These are phyloP conservation scores for Candida pseudofarinosa DNA, from an alignment of 805 yeast species.

Conservation along the genomic window DNA sequence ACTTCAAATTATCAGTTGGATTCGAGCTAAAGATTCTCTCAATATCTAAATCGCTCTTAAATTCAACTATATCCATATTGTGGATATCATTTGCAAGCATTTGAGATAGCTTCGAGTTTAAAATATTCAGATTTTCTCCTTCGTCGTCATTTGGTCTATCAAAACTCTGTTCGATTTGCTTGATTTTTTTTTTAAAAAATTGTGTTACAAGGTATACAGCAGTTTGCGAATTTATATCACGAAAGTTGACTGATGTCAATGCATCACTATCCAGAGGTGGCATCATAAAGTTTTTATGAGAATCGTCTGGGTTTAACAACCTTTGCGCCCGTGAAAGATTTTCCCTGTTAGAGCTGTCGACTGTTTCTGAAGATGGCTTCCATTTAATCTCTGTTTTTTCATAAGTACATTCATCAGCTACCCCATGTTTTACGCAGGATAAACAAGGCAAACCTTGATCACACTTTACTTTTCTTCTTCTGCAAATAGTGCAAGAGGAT, in stretches of 20 bases:
- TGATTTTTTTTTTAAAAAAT: too few relatives aligned
- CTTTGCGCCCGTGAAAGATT: neutral
- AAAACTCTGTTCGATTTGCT: neutral
- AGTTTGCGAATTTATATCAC: neutral
- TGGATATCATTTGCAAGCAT: neutral
- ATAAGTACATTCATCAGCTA: neutral
- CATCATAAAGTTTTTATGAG: neutral
- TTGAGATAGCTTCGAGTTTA: neutral
- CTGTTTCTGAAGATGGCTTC: neutral
- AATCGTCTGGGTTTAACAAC: neutral
- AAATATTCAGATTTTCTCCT: neutral
- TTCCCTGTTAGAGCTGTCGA: neutral
- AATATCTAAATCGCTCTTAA: neutral
- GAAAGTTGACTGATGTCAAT: neutral
- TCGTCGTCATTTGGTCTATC: neutral
- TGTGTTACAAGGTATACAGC: neutral
- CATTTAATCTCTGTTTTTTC: neutral
- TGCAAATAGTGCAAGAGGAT: slow-evolving; percentile 34
- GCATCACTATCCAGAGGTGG: neutral
- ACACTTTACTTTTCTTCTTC: slow-evolving; percentile 34
- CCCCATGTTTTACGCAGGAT: slow-evolving; percentile 27
- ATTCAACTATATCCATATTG: neutral
- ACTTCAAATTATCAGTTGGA: neutral
- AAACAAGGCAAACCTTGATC: slow-evolving; percentile 35
- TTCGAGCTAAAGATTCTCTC: neutral